Base-by-base conservation (phyloP, 1,139 yeast genomes). In the Kodamaea fungicola region DNA sequence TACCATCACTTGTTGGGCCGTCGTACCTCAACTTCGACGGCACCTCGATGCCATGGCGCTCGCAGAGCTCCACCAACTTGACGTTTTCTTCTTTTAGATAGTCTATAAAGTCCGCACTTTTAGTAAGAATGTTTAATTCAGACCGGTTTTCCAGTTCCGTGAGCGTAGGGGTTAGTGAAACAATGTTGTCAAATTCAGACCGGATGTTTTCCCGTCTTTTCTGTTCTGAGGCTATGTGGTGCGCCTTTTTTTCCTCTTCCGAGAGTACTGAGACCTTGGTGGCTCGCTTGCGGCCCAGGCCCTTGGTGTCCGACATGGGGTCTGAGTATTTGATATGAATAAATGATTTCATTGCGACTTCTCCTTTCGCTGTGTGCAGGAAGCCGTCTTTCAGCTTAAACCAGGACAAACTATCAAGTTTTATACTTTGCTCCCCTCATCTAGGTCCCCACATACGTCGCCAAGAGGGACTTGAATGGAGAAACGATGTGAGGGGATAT, bases 151-250 rank as follows among this genome's bases (percentile, higher is more conserved):
- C 76, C 51, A 61, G 64, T 21, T 66, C 67, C 1, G 59, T 58
- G 32, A 71, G 57, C 2, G 68, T 58, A 2, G 76, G 76, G 2
- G 75, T 70, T 30, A 71, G 55, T 4, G 59, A 50, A 8, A 71
- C 76, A 13, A 71, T 67, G 37, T 61, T 61, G 45, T 71, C 76
- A 47, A 71, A 71, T 44, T 70, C 76, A 9, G 72, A 60, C 31
- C 76, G 57, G 27, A 71, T 71, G 43, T 71, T 69, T 41, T 68
- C 74, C 45, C 76, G 56, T 50, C 76, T 53, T 44, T 68, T 70
- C 45, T 71, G 76, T 44, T 71, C 76, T 1, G 75, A 69, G n/a
- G 75, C 76, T 12, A 71, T 71, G 43, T 71, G 76, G 42, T 71
- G 76, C 2, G 75, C 75, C 71, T 67, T 71, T 45, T 70, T 70